These are phyloP conservation scores for Globisporangium solare DNA, from an alignment of 352 stramenopile genomes.

Conservation along the genomic window DNA sequence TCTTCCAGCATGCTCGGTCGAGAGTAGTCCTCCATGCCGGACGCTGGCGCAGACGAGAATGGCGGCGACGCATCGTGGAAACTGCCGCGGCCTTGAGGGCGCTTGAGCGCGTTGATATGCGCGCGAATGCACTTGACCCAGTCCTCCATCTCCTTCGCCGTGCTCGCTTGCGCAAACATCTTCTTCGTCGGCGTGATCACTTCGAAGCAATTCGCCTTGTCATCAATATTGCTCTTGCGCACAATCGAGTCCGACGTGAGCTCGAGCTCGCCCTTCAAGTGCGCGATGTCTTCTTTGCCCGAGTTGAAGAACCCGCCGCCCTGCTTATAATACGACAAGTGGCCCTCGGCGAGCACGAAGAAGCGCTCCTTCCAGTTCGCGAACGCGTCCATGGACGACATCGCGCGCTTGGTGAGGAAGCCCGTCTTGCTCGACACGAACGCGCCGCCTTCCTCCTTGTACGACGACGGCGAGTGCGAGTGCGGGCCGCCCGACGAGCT, in stretches of 20 bases:
- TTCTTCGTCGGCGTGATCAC: constrained; percentile 78
- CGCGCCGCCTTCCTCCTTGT: constrained; percentile 29
- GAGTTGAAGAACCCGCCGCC: constrained; percentile 83
- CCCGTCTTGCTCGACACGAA: constrained; percentile 83
- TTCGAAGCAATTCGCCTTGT: constrained; percentile 87
- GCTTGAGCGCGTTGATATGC: constrained; percentile 75
- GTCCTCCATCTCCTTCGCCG: constrained; percentile 79
- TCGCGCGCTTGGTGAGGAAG: constrained; percentile 82
- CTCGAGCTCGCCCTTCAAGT: constrained; percentile 80
- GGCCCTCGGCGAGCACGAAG: constrained; percentile 79
- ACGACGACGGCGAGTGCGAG: constrained; percentile 13
- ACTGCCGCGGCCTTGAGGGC: constrained; percentile 35
- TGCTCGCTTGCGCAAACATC: constrained; percentile 84
- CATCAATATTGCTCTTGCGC: constrained; percentile 80
- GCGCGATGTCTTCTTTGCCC: constrained; percentile 82
- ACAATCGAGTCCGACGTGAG: constrained; percentile 78
- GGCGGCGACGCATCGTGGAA: constrained; percentile 52
- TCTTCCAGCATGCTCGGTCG: constrained; percentile 78
- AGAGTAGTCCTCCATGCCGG: constrained; percentile 65
- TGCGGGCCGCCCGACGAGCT: constrained; percentile 11
- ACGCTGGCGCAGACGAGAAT: constrained; percentile 20
- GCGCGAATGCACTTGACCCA: constrained; percentile 83
- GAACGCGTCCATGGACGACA: constrained; percentile 86
- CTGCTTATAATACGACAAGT: constrained; percentile 87
- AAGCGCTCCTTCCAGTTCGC: constrained; percentile 88